These are phyloP conservation scores for Ciborinia camelliae DNA, from an alignment of 2,329 filamentous ascomycete species.

Conservation along the genomic window DNA sequence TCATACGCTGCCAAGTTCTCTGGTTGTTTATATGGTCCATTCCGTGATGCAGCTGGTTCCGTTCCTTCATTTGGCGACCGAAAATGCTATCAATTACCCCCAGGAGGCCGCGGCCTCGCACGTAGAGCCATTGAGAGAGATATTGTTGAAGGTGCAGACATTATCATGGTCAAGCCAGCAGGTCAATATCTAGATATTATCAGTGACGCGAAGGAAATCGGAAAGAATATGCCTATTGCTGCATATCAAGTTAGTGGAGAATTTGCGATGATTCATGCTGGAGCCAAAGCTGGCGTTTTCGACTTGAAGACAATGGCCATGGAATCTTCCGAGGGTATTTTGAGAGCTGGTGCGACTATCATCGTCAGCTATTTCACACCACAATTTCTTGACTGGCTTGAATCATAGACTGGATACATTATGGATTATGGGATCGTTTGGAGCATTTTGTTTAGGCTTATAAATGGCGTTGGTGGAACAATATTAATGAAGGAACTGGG, in stretches of 20 bases:
- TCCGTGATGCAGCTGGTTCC: slow-evolving; percentile 93
- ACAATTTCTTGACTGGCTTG: slow-evolving; percentile 67
- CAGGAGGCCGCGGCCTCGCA: slow-evolving; percentile 85
- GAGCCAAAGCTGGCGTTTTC: slow-evolving; percentile 92
- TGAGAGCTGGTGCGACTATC: slow-evolving; percentile 89
- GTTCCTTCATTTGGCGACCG: slow-evolving; percentile 89
- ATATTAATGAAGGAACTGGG: slow-evolving; percentile 11
- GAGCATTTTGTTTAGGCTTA: not conserved
- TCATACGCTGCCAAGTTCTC: slow-evolving; percentile 98
- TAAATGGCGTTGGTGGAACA: slow-evolving; percentile 12
- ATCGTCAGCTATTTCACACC: slow-evolving; percentile 94
- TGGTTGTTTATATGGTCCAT: slow-evolving; percentile 92
- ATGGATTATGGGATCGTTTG: not conserved
- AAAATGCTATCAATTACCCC: slow-evolving; percentile 94
- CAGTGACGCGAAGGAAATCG: slow-evolving; percentile 91
- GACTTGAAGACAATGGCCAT: slow-evolving; percentile 93
- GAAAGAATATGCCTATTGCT: slow-evolving; percentile 84
- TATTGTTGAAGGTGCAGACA: slow-evolving; percentile 89
- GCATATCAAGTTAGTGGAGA: slow-evolving; percentile 98
- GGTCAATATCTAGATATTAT: slow-evolving; percentile 97
- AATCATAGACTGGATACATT: slow-evolving; percentile 41
- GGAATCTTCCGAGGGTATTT: slow-evolving; percentile 88
- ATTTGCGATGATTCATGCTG: slow-evolving; percentile 97
- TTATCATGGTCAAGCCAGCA: slow-evolving; percentile 99
- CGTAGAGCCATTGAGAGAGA: slow-evolving; percentile 86